Base-by-base conservation (phyloP, 2,329 filamentous ascomycete species). In the Biscogniauxia marginata region DNA sequence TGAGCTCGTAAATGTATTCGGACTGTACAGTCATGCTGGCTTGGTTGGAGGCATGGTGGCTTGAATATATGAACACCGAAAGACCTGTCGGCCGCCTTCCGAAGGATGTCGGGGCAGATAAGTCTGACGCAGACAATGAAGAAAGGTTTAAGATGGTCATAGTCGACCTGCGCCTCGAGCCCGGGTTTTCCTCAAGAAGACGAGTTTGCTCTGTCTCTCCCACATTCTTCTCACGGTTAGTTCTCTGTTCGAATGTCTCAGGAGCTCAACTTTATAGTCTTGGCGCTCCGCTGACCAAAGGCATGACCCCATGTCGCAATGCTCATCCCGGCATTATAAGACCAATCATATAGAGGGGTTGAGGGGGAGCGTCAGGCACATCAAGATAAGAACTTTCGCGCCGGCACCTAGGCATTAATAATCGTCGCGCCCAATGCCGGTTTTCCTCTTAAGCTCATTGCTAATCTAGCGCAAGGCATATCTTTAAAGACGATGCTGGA, bases 141-240 rank as follows among this genome's bases (percentile, higher is more conserved):
- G 9, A 6, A 5, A 16, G 13, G 30, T 39, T 39, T n/a, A 11
- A 16, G 30, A 39, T 11, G n/a, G 30, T 39, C 13, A 39, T 39
- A 11, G 30, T 39, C 30, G 30, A n/a, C n/a, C n/a, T 9, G n/a
- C n/a, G 30, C 9, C 9, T 39, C 6, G 6, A 11, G 30, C 9
- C 9, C 1, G 30, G 9, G 3, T 39, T 16, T 39, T 16, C n/a
- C 30, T 39, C 30, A n/a, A 54, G 50, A 24, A 44, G 5, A 43
- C 19, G n/a, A 52, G 18, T 49, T 49, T 47, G 44, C 54, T 59
- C 52, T 60, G 46, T 54, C 60, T 52, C 51, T 67, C 54, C 53
- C 65, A 70, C 67, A 69, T 70, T 70, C 67, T 70, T 61, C 59
- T 70, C 67, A 63, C 50, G 65, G 67, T 56, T 70, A 70, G 67